phyloP scores from a whole-genome alignment of 202 grass and related monocot species.

The Schoenoplectus triqueter region DNA sequence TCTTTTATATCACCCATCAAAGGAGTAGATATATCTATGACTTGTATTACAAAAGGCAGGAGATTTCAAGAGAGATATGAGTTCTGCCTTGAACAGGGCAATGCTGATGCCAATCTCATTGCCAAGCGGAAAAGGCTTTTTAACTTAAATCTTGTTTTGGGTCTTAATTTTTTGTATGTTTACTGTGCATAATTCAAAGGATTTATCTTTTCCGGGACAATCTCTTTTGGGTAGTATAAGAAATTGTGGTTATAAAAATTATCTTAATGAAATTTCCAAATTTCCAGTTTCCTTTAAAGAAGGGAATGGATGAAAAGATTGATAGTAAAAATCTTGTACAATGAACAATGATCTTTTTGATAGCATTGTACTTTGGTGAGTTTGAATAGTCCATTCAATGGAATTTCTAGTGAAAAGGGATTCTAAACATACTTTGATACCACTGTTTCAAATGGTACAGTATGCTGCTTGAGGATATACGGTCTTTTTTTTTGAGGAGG shows the following conservation, averaged over 20 bases:
- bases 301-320: neutral
- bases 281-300: no score
- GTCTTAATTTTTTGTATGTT: neutral
- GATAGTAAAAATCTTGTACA: neutral
- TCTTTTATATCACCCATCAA: constrained; percentile 48
- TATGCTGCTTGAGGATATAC: constrained; percentile 6
- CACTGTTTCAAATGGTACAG: constrained; percentile 9
- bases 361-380: neutral
- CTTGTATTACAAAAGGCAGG: constrained; percentile 53
- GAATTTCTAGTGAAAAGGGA: neutral
- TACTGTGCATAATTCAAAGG: neutral
- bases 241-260: neutral
- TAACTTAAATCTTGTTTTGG: neutral
- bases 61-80: constrained; percentile 51
- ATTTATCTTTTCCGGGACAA: neutral
- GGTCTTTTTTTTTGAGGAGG: neutral
- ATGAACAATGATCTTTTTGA: neutral
- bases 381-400: neutral
- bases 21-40: constrained; percentile 51
- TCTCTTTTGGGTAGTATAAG: neutral
- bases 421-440: neutral
- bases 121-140: constrained; percentile 56
- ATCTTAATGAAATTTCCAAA: no score
- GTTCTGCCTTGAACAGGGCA: constrained; percentile 53
- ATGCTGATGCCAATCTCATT: constrained; percentile 54